phyloP scores from a whole-genome alignment of 371 early-diverging fungal species.

The Cokeromyces recurvatus region DNA sequence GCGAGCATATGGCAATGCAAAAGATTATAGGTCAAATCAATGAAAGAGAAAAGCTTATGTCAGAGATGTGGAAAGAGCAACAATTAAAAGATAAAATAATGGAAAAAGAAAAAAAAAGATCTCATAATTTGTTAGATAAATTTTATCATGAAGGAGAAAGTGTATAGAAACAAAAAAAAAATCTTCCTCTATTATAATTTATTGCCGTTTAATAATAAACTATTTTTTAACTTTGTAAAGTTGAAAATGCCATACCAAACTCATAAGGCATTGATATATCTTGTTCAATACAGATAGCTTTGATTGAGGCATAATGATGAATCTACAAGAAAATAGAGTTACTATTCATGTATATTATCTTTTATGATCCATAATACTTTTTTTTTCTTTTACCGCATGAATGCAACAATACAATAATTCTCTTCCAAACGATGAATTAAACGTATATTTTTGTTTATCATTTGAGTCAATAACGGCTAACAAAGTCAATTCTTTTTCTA shows the following conservation, averaged over 20 bases:
- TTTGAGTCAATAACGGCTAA: slow-evolving; percentile 33
- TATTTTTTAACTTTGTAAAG: slow-evolving; percentile 22
- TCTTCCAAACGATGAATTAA: slow-evolving; percentile 47
- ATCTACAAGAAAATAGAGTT: slow-evolving; percentile 32
- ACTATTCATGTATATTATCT: not conserved
- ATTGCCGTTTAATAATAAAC: too few species aligned
- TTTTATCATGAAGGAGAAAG: too few species aligned
- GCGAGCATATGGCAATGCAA: too few species aligned
- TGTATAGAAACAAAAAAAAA: too few species aligned
- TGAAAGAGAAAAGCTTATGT: too few species aligned
- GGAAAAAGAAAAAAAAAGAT: too few species aligned
- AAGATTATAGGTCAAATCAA: too few species aligned
- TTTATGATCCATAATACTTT: not conserved
- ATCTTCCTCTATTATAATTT: too few species aligned
- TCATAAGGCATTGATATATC: slow-evolving; percentile 29
- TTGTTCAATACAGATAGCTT: slow-evolving; percentile 51
- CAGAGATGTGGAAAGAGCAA: too few species aligned
- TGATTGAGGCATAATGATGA: slow-evolving; percentile 57
- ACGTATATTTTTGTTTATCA: slow-evolving; percentile 19
- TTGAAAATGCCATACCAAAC: slow-evolving; percentile 59
- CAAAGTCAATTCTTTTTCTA: slow-evolving; percentile 17
- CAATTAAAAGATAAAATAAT: too few species aligned
- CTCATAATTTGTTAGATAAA: too few species aligned
- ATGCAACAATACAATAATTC: slow-evolving; percentile 66
- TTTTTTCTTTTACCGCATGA: slow-evolving; percentile 24